Percentiles rank a stretch among this genome's conserved stretches.
phyloP scores from a whole-genome alignment of 768 basidiomycete species.

The Fibroporia radiculosa region DNA sequence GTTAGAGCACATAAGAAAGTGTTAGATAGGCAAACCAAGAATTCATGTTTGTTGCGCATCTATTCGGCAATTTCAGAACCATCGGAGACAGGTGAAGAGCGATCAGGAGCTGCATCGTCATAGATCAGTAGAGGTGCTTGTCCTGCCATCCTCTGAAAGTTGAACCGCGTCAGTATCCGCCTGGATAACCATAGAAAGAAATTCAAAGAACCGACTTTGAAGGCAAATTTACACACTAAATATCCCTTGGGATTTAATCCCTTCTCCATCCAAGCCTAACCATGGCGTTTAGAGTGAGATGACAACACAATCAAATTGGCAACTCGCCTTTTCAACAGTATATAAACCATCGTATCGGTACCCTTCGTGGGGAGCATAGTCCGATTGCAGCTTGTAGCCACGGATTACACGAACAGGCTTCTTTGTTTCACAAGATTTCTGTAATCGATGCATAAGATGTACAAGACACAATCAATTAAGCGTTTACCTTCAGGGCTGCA shows the following conservation, averaged over 20 bases:
- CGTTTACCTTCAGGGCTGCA: slow-evolving; percentile 50
- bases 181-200: too few species aligned
- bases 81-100: too few species aligned
- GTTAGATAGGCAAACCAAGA: too few species aligned
- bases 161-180: too few species aligned
- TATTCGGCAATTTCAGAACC: too few species aligned
- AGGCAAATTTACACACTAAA: slow-evolving; percentile 79
- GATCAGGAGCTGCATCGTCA: too few species aligned
- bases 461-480: neutral
- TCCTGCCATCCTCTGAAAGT: too few species aligned
- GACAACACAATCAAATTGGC: neutral
- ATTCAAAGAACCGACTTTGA: slow-evolving; percentile 46
- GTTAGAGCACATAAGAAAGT: too few species aligned
- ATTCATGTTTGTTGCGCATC: too few species aligned
- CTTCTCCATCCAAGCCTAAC: slow-evolving; percentile 65
- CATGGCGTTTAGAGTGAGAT: neutral
- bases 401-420: slow-evolving; percentile 85
- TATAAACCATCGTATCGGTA: slow-evolving; percentile 94
- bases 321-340: slow-evolving; percentile 56
- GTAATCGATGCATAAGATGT: neutral
- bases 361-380: slow-evolving; percentile 75
- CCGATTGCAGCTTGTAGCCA: slow-evolving; percentile 68
- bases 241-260: slow-evolving; percentile 65
- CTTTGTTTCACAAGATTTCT: slow-evolving; percentile 73
- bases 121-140: too few species aligned